Evolutionary conservation across 31 red algal genomes (phyloP).

Genomic region (Endocladia muricata): DNA sequence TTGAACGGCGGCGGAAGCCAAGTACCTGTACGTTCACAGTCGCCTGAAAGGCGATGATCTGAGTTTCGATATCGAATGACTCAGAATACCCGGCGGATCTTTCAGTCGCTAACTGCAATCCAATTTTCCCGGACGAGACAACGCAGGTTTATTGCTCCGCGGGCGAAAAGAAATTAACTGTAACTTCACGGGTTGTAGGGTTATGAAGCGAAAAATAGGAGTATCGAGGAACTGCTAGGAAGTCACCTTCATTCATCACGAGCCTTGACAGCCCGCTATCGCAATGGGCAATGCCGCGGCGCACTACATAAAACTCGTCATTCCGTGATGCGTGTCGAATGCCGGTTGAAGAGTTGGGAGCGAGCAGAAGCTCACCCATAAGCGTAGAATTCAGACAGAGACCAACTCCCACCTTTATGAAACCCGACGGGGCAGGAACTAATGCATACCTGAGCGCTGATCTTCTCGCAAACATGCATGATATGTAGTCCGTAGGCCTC

Average conservation of each 20-base stretch:
- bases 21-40: too few relatives aligned
- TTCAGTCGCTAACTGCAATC: too few relatives aligned
- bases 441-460: neutral
- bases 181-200: neutral
- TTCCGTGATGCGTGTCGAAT: neutral
- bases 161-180: conserved; percentile 13
- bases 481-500: too few relatives aligned
- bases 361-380: neutral
- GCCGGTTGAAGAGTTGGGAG: neutral
- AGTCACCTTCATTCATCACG: neutral
- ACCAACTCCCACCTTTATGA: conserved; percentile 6
- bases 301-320: conserved; percentile 10
- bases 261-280: neutral
- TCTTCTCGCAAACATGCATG: neutral
- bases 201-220: conserved; percentile 5
- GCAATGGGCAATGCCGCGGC: neutral
- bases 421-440: neutral
- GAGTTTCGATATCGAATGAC: too few relatives aligned
- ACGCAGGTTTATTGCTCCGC: too few relatives aligned
- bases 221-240: neutral
- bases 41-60: too few relatives aligned
- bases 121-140: too few relatives aligned
- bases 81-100: too few relatives aligned
- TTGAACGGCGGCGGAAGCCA: too few relatives aligned
- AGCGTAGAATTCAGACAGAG: neutral